Conservation (phyloP, 108 stramenopile species). For the Nitzschia palea region DNA sequence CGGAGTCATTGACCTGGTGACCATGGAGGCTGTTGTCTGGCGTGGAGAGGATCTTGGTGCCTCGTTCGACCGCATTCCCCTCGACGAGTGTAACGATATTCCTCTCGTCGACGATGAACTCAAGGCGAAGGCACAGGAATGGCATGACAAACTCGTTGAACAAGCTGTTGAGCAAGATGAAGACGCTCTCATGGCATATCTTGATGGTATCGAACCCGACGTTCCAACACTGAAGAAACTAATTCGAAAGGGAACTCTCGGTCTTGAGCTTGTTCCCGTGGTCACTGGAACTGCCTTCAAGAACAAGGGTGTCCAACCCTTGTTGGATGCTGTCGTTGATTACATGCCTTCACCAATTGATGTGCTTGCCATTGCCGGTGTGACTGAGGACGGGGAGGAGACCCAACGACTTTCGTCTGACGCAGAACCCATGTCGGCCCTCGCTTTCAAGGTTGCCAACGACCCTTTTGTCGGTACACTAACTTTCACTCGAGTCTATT, state of each 20-base stretch:
- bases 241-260: conserved; percentile 92
- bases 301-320: conserved; percentile 98
- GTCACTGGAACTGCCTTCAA: conserved; percentile 97
- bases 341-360: conserved; percentile 98
- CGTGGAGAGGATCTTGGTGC: conserved; percentile 97
- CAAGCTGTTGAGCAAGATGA: conserved; percentile 91
- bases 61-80: conserved; percentile 85
- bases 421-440: conserved; percentile 89
- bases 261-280: conserved; percentile 85
- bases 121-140: conserved; percentile 80
- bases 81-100: conserved; percentile 86
- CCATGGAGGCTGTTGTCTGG: conserved; percentile 96
- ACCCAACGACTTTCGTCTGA: conserved; percentile 78
- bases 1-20: conserved; percentile 97
- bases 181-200: conserved; percentile 88
- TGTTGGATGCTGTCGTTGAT: conserved; percentile 96
- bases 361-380: conserved; percentile 91
- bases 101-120: conserved; percentile 88
- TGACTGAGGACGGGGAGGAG: conserved; percentile 70
- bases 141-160: conserved; percentile 84
- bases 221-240: conserved; percentile 78
- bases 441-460: conserved; percentile 98
- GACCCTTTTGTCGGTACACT: conserved; percentile 95
- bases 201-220: conserved; percentile 86
- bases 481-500: conserved; percentile 96